Conservation (phyloP, 2,329 filamentous ascomycete species). For the Knoxdaviesia proteae region DNA sequence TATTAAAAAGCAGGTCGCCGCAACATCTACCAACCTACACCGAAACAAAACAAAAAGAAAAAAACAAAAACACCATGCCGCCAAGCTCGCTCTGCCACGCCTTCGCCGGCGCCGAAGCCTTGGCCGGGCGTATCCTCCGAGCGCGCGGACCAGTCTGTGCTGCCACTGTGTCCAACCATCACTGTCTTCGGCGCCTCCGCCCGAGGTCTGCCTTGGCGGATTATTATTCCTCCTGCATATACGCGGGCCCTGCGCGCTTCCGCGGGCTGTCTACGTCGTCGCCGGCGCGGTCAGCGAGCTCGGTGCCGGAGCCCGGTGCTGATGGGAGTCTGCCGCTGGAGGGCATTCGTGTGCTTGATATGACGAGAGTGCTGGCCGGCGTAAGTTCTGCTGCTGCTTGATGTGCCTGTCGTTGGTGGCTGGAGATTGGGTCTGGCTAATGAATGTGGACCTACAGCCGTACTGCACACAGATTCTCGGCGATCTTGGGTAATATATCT, state of each 20-base stretch:
- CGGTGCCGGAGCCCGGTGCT: slow-evolving; percentile 7
- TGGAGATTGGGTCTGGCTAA: slow-evolving; percentile 5
- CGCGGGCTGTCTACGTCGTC: background rate
- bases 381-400: slow-evolving; percentile 29
- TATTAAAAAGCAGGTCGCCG: no score
- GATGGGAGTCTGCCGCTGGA: slow-evolving; percentile 41
- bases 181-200: no score
- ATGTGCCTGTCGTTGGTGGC: slow-evolving; percentile 3
- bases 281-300: background rate
- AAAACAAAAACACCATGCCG: background rate
- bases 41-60: background rate
- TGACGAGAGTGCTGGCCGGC: slow-evolving; percentile 88
- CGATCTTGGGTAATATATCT: slow-evolving; percentile 59
- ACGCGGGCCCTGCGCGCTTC: background rate
- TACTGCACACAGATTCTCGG: slow-evolving; percentile 95
- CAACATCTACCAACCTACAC: no score
- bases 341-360: slow-evolving; percentile 78
- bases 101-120: no score
- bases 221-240: no score
- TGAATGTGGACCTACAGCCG: slow-evolving; percentile 34
- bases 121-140: no score
- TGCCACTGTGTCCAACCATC: no score
- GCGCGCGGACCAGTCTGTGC: no score
- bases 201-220: no score
- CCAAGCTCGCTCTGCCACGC: background rate